Conservation (phyloP, 2,329 filamentous ascomycete species). For the Xylariaceae sp. region DNA sequence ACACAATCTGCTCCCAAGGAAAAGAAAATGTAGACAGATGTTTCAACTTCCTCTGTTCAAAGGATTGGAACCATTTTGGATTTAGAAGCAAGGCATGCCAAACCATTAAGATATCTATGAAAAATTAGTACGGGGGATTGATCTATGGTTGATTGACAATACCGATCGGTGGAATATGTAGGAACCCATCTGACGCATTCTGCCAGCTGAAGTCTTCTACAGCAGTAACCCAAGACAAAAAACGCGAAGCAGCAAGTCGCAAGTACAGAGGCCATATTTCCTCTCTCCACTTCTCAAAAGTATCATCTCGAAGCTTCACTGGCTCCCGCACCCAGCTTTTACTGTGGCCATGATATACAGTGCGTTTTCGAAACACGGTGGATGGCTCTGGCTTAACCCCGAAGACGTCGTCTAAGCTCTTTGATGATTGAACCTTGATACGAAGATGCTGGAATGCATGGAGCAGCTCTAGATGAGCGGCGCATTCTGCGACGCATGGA, state of each 20-base stretch:
- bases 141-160: neutral
- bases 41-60: neutral
- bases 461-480: conserved; percentile 4
- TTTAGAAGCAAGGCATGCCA: conserved; percentile 16
- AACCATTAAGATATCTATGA: conserved; percentile 13
- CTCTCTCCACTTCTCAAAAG: conserved; percentile 4
- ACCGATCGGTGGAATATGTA: conserved; percentile 9
- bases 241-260: conserved; percentile 4
- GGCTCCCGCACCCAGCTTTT: conserved; percentile 1
- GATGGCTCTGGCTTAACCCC: conserved; percentile 1
- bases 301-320: conserved; percentile 8
- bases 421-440: neutral
- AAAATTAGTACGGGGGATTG: neutral
- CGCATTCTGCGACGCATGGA: conserved; percentile 10
- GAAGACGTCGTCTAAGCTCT: neutral
- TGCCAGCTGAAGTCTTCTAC: neutral
- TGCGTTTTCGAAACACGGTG: conserved; percentile 4
- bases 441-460: conserved; percentile 9
- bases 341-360: neutral
- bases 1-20: conserved; percentile 13
- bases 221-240: conserved; percentile 6
- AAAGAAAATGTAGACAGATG: neutral
- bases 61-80: conserved; percentile 10
- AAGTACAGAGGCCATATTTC: conserved; percentile 11
- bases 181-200: neutral